These are phyloP conservation scores for Taphrina pruni DNA, from an alignment of 1,139 yeast genomes.

Conservation along the genomic window DNA sequence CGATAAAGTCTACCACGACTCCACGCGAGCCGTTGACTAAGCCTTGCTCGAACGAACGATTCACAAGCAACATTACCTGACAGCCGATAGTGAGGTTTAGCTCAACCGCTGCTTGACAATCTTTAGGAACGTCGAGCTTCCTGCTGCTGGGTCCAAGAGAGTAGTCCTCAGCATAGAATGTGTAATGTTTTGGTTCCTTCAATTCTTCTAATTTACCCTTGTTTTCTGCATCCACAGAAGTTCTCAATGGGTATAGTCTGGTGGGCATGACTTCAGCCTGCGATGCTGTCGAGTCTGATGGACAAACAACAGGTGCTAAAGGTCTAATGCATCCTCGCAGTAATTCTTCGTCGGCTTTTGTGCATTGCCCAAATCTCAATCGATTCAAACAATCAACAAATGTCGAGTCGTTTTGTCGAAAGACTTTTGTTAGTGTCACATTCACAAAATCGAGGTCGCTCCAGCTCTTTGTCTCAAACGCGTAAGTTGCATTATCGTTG, in stretches of 20 bases:
- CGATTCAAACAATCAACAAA: constrained; percentile 88
- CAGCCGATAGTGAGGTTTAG: constrained; percentile 77
- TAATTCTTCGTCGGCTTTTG: constrained; percentile 51
- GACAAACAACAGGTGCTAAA: constrained; percentile 56
- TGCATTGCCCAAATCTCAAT: constrained; percentile 68
- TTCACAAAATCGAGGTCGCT: constrained; percentile 65
- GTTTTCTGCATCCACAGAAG: constrained; percentile 84
- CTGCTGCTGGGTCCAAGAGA: neutral
- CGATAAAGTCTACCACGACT: constrained; percentile 75
- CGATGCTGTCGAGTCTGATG: constrained; percentile 53
- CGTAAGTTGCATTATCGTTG: constrained; percentile 58
- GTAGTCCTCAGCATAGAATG: constrained; percentile 60
- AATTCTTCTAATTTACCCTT: constrained; percentile 60
- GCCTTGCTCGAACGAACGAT: constrained; percentile 68
- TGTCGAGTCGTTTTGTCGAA: constrained; percentile 83
- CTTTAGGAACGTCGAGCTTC: constrained; percentile 51
- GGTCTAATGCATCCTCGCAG: constrained; percentile 60
- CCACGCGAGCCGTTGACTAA: constrained; percentile 95
- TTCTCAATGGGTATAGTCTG: constrained; percentile 78
- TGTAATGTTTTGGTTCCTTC: constrained; percentile 62
- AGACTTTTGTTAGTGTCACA: constrained; percentile 76
- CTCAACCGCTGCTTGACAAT: constrained; percentile 72
- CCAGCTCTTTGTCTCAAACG: constrained; percentile 85
- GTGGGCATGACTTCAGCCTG: constrained; percentile 75
- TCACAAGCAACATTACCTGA: constrained; percentile 95